Evolutionary conservation across 495 filamentous ascomycete genomes (phyloP), one percentile per base, ranked within the genome.

Genomic region (Aspergillus affinis): DNA sequence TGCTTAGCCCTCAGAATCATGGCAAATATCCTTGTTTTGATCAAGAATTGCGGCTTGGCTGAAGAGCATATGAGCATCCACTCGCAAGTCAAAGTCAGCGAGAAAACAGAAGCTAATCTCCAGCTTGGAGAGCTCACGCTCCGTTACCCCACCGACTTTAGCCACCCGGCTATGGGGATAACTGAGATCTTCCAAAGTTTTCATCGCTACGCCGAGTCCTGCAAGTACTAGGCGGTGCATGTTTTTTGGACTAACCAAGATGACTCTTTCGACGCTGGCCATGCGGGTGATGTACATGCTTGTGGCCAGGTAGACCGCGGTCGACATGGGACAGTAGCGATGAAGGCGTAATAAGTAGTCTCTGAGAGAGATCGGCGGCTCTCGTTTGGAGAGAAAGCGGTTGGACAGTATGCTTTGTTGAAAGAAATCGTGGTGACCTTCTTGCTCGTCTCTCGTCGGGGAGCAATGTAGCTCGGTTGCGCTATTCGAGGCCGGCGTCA

Each of bases 71-170:
- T 87, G 81, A 60, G 81, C 78, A 66, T 84, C 82, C 12, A 93
- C 89, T 20, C 86, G 84, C 49, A 96, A 75, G 61, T 93, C 89
- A 67, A 96, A 96, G 49, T 91, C 85, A 15, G 84, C 87, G 60
- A 94, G 63, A 67, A 92, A 94, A 72, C 91, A 96, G 67, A 96
- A 94, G 67, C 88, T 92, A 58, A 98, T 89, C 80, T 98, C 93
- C 12, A 98, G 74, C 61, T 87, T 81, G 21, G 85, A 88, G 23
- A 98, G 78, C 72, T 97, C 91, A 19, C 73, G 74, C 67, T 88
- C 88, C 64, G 82, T 89, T 29, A 98, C 91, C 2, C 94, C 94
- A 15, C 95, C 95, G 10, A 98, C 94, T 65, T 86, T 89, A 27
- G 95, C 86, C 61, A 97, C 87, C 47, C 91, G 87, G 53, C 78